Percentiles rank a stretch among this genome's conserved stretches.
phyloP scores from a whole-genome alignment of 345 rosid genomes.

The Trapa bicornis region DNA sequence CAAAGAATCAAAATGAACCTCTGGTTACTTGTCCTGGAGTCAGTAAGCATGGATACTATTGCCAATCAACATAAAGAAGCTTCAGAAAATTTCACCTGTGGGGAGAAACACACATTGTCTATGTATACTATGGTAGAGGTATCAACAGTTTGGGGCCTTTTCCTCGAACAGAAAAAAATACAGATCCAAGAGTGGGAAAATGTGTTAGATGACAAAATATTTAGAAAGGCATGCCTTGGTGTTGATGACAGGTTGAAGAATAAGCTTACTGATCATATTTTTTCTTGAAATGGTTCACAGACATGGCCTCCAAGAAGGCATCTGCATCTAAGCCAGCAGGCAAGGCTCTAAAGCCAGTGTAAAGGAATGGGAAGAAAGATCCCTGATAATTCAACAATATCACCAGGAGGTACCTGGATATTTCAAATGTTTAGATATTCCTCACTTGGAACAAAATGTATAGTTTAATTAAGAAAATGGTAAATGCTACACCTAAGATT shows the following conservation, averaged over 20 bases:
- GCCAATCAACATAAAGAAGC: no score
- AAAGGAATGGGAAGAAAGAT: conserved; percentile 96
- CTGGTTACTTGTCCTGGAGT: not conserved
- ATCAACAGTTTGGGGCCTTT: not conserved
- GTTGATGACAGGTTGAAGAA: conserved; percentile 7
- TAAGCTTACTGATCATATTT: conserved; percentile 93
- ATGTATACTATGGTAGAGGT: no score
- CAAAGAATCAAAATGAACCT: not conserved
- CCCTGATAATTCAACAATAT: conserved; percentile 91
- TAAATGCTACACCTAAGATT: not conserved
- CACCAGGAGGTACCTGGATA: conserved; percentile 84
- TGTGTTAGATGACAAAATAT: not conserved
- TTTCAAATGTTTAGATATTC: not conserved
- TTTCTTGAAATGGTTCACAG: conserved; percentile 85
- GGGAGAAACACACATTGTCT: no score
- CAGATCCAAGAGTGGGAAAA: not conserved
- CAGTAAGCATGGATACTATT: no score
- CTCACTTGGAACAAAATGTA: not conserved
- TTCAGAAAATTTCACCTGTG: no score
- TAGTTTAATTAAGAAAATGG: not conserved
- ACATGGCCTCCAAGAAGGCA: conserved; percentile 83
- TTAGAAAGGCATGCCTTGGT: not conserved
- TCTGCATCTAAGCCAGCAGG: conserved; percentile 99
- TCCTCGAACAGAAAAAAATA: not conserved
- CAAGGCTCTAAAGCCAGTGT: conserved; percentile 84